Percentiles rank a stretch among this genome's conserved stretches.
These are phyloP conservation scores for Calonectria pauciramosa DNA, from an alignment of 2,329 filamentous ascomycete species.

Conservation along the genomic window DNA sequence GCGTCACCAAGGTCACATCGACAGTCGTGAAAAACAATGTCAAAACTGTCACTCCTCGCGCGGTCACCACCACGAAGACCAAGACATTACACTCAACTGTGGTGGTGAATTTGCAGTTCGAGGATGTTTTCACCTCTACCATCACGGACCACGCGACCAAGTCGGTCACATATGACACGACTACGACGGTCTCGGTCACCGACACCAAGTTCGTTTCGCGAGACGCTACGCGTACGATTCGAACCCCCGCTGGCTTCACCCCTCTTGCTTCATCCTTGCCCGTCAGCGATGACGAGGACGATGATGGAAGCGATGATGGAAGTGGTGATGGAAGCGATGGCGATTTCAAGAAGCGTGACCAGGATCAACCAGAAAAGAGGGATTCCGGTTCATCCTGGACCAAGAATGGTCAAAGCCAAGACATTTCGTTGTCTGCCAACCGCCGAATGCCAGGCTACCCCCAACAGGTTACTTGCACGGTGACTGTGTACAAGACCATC, in stretches of 20 bases:
- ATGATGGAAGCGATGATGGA: background rate
- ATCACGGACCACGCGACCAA: background rate
- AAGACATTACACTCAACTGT: background rate
- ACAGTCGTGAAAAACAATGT: background rate
- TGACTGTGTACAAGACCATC: background rate
- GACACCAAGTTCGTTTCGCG: background rate
- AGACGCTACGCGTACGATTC: background rate
- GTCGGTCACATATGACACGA: background rate
- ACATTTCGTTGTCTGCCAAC: background rate
- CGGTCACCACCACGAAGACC: background rate
- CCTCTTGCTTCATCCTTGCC: background rate
- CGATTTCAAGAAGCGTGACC: background rate
- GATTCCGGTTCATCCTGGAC: background rate
- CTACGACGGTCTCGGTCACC: background rate
- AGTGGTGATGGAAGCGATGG: background rate
- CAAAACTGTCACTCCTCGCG: background rate
- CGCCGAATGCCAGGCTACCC: background rate
- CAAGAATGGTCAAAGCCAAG: background rate
- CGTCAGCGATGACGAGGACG: background rate
- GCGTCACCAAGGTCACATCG: background rate
- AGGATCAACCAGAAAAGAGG: background rate
- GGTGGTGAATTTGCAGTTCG: background rate
- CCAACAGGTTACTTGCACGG: background rate
- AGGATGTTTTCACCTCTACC: background rate
- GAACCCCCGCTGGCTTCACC: background rate